Evolutionary conservation across 2,329 filamentous ascomycete species (phyloP).

Genomic region (Phyllosticta paracitricarpa): DNA sequence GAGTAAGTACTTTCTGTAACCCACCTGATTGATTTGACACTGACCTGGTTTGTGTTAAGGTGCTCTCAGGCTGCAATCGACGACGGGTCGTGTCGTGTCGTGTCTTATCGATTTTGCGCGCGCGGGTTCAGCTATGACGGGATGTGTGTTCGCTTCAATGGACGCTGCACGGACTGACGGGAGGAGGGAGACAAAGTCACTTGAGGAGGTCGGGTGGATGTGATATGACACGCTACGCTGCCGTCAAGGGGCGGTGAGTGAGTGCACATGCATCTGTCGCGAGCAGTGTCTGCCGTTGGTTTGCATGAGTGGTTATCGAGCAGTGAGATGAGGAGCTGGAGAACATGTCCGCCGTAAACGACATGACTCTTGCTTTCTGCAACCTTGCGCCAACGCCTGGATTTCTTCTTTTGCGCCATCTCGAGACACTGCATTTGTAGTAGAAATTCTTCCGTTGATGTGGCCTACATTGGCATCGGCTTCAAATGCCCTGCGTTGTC

Average conservation of each 20-base stretch:
- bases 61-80: not conserved
- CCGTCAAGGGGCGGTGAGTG: too few species aligned
- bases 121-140: not conserved
- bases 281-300: not conserved
- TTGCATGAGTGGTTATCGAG: not conserved
- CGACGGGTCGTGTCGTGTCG: not conserved
- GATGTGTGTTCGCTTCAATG: too few species aligned
- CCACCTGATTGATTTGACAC: not conserved
- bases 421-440: not conserved
- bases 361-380: not conserved
- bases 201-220: too few species aligned
- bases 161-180: too few species aligned
- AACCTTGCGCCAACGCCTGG: not conserved
- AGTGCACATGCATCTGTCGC: too few species aligned
- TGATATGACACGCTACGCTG: too few species aligned
- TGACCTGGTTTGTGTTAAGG: not conserved
- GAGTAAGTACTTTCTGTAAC: too few species aligned
- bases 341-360: not conserved
- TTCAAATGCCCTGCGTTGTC: constrained; percentile 63
- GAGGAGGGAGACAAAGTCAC: too few species aligned
- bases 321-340: not conserved
- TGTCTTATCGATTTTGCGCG: not conserved
- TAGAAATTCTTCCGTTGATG: not conserved
- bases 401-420: not conserved
- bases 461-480: constrained; percentile 33